phyloP scores from a whole-genome alignment of 352 stramenopile species.

The Pythium aristosporum region DNA sequence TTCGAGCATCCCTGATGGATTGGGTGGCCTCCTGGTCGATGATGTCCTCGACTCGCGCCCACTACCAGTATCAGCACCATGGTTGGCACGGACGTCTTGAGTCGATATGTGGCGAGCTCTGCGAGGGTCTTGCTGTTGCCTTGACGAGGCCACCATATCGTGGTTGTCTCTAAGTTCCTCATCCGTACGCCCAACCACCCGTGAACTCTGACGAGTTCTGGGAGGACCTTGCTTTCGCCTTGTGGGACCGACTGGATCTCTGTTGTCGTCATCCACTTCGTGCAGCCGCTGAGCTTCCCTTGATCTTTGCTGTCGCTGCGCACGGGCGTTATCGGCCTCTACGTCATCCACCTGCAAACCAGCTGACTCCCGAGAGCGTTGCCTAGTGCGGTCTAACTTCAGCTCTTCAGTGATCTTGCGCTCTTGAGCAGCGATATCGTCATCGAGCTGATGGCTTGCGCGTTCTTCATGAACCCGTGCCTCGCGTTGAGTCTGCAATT shows the following conservation, averaged over 20 bases:
- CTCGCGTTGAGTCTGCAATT: constrained; percentile 25
- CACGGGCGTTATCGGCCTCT: not conserved
- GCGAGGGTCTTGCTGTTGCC: not conserved
- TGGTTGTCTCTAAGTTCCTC: not conserved
- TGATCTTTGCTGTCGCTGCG: not conserved
- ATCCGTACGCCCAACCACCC: not conserved
- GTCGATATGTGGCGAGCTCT: not conserved
- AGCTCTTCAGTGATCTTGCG: constrained; percentile 4
- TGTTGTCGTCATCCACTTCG: not conserved
- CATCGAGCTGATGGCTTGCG: not conserved
- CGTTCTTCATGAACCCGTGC: constrained; percentile 17
- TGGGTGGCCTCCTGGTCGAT: not conserved
- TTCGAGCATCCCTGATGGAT: not conserved
- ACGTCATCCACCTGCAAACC: not conserved
- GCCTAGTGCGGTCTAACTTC: not conserved
- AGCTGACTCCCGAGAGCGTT: not conserved
- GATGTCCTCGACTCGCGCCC: not conserved
- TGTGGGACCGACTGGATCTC: not conserved
- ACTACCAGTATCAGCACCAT: not conserved
- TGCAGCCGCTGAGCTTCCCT: not conserved
- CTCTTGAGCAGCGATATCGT: constrained; percentile 5
- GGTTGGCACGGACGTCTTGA: not conserved
- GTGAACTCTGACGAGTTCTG: not conserved
- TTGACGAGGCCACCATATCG: not conserved
- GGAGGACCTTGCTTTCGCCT: not conserved